phyloP scores from a whole-genome alignment of 495 filamentous ascomycete genomes.

The Penicillium lividum region DNA sequence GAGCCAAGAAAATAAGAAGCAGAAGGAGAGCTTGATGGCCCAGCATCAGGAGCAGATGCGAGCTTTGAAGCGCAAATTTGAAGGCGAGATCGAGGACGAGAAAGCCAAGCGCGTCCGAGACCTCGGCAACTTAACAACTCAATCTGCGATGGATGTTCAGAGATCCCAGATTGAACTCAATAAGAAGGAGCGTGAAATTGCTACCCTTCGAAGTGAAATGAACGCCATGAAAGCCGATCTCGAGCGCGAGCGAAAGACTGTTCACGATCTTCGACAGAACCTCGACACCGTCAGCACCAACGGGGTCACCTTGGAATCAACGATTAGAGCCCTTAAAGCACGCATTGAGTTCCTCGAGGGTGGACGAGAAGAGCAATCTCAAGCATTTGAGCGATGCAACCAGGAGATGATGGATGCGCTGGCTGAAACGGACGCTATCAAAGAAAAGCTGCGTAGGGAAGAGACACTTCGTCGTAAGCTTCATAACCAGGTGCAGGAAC shows the following conservation, averaged over 20 bases:
- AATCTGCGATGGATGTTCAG: slow-evolving; percentile 63
- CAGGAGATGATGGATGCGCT: slow-evolving; percentile 75
- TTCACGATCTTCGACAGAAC: slow-evolving; percentile 57
- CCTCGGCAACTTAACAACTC: slow-evolving; percentile 61
- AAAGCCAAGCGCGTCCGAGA: slow-evolving; percentile 59
- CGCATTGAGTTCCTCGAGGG: slow-evolving; percentile 87
- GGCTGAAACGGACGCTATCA: slow-evolving; percentile 63
- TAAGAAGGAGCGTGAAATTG: slow-evolving; percentile 61
- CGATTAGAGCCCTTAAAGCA: slow-evolving; percentile 70
- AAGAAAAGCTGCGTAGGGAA: slow-evolving; percentile 85
- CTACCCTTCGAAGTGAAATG: slow-evolving; percentile 52
- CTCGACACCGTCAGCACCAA: slow-evolving; percentile 64
- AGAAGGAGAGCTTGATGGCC: slow-evolving; percentile 38
- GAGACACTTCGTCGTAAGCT: slow-evolving; percentile 89
- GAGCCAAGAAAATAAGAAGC: slow-evolving; percentile 41
- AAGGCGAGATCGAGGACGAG: slow-evolving; percentile 67
- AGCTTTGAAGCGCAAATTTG: slow-evolving; percentile 47
- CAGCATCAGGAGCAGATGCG: slow-evolving; percentile 53
- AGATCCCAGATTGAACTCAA: slow-evolving; percentile 62
- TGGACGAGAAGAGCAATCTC: slow-evolving; percentile 79
- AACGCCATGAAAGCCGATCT: slow-evolving; percentile 59
- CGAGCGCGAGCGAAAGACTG: slow-evolving; percentile 60
- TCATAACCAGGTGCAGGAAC: slow-evolving; percentile 96
- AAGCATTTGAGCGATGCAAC: slow-evolving; percentile 75
- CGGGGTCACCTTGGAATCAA: slow-evolving; percentile 68